Evolutionary conservation across 1,139 yeast species (phyloP), one percentile per base, ranked within the genome.

Genomic region (Yamadazyma sp.): DNA sequence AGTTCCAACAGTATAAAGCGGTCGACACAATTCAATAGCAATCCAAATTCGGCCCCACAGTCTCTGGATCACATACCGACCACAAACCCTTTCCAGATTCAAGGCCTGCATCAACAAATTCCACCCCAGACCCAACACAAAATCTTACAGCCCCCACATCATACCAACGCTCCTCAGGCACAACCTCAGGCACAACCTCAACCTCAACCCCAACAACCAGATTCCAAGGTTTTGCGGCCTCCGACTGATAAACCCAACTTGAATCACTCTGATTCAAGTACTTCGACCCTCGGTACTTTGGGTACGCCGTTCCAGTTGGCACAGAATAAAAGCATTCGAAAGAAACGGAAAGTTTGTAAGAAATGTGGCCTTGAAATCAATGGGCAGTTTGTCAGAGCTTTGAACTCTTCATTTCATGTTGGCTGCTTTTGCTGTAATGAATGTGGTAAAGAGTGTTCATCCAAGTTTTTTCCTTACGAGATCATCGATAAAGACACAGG

Each of bases 341-440:
- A 62, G 44, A 61, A 54, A 36, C 56, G 61, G 36, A 69, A 77
- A 46, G 52, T 62, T 12, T 86, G 96, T 61, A 69, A 76, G 26
- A 71, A 74, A 36, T 89, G 97, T 64, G 75, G 75, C 2, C 62
- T 73, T 36, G 79, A 79, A 24, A 86, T 89, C 31, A 73, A 83
- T 1, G 94, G 95, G 8, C 92, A 87, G 49, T 82, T 87, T 50
- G 94, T 91, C 2, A 76, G 96, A 40, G 98, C 98, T 0, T 69
- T 91, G 51, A 83, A 81, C 34, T 74, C 75, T 38, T 82, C 88
- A 4, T 91, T 77, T 58, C 98, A 91, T 59, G 86, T 89, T 25
- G 84, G 85, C 32, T 91, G 98, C 61, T 89, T 91, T 59, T 75
- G 80, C 6, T 91, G 98, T 60, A 69, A 79, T 47, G 95, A 86